Evolutionary conservation across 1,139 yeast genomes (phyloP).

Genomic region (Saccharomyces pastorianus): DNA sequence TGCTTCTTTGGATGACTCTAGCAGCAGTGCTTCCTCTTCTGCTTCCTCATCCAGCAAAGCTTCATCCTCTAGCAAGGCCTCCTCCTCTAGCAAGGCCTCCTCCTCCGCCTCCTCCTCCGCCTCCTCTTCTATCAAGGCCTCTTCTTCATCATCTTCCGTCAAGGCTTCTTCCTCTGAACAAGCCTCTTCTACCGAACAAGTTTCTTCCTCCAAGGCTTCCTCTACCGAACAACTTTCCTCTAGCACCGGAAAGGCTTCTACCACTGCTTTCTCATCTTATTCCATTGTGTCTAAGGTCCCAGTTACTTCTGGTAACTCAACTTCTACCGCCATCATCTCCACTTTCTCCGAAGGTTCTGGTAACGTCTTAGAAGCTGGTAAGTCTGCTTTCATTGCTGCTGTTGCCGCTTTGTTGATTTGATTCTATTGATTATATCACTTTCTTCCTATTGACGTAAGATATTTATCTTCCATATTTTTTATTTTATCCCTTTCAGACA

Average conservation of each 20-base stretch:
- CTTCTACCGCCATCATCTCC: slow-evolving; percentile 11
- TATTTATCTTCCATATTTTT: not conserved
- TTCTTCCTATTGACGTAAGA: not conserved
- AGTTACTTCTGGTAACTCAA: slow-evolving; percentile 1
- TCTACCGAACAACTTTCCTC: slow-evolving; percentile 6
- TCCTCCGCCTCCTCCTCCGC: slow-evolving; percentile 15
- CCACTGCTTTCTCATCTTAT: slow-evolving; percentile 9
- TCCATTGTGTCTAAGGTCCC: slow-evolving; percentile 4
- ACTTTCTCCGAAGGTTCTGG: slow-evolving; percentile 27
- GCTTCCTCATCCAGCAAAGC: slow-evolving; percentile 32
- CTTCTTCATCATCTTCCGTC: slow-evolving; percentile 16
- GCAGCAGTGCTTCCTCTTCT: slow-evolving; percentile 31
- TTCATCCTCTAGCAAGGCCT: slow-evolving; percentile 15
- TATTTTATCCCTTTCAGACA: not conserved
- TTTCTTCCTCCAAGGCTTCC: slow-evolving; percentile 17
- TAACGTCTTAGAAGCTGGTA: slow-evolving; percentile 24
- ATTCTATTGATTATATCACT: slow-evolving; percentile 8
- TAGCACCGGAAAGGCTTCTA: slow-evolving; percentile 16
- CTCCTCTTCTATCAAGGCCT: slow-evolving; percentile 10
- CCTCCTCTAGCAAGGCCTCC: slow-evolving; percentile 17
- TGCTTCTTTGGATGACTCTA: slow-evolving; percentile 29
- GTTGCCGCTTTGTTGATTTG: slow-evolving; percentile 31
- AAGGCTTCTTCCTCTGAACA: slow-evolving; percentile 9
- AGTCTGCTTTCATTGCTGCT: slow-evolving; percentile 28
- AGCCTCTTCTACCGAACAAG: slow-evolving; percentile 18